Conservation (phyloP, 352 stramenopile species). For the Phytophthora multivora region DNA sequence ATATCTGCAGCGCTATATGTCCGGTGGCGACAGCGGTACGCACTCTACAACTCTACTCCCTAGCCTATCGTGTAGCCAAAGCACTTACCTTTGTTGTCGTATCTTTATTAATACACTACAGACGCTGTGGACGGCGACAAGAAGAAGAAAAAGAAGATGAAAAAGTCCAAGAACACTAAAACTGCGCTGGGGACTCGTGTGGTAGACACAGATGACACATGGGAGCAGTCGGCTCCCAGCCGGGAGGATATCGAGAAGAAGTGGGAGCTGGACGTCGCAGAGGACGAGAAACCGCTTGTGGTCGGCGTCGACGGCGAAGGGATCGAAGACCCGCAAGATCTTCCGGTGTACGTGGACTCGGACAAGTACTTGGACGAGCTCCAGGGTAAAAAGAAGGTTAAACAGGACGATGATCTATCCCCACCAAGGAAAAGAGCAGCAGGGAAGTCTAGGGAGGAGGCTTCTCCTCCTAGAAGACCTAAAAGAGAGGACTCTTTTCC, state of each 20-base stretch:
- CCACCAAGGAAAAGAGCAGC: constrained; percentile 46
- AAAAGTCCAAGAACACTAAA: constrained; percentile 56
- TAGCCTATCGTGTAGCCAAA: constrained; percentile 1
- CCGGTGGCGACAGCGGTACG: constrained; percentile 35
- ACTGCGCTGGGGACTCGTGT: constrained; percentile 37
- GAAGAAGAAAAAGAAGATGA: constrained; percentile 64
- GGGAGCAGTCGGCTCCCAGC: constrained; percentile 52
- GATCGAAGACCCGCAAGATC: constrained; percentile 61
- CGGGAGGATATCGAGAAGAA: constrained; percentile 58
- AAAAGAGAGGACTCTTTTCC: constrained; percentile 38
- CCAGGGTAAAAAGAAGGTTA: constrained; percentile 29
- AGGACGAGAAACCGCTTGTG: constrained; percentile 43
- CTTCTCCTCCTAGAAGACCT: constrained; percentile 35
- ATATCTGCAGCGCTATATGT: constrained; percentile 83
- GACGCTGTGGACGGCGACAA: constrained; percentile 36
- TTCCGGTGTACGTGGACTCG: constrained; percentile 76
- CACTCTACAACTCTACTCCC: not conserved
- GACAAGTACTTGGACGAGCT: constrained; percentile 67
- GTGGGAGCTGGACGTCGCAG: constrained; percentile 62
- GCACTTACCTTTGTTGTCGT: constrained; percentile 4
- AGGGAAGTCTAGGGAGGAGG: constrained; percentile 24
- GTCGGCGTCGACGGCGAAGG: constrained; percentile 56
- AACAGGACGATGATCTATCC: constrained; percentile 46
- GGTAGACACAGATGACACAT: constrained; percentile 67
- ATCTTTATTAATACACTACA: not conserved